Conservation (phyloP, 2,329 filamentous ascomycete species). For the Ambrosiella cleistominuta region DNA sequence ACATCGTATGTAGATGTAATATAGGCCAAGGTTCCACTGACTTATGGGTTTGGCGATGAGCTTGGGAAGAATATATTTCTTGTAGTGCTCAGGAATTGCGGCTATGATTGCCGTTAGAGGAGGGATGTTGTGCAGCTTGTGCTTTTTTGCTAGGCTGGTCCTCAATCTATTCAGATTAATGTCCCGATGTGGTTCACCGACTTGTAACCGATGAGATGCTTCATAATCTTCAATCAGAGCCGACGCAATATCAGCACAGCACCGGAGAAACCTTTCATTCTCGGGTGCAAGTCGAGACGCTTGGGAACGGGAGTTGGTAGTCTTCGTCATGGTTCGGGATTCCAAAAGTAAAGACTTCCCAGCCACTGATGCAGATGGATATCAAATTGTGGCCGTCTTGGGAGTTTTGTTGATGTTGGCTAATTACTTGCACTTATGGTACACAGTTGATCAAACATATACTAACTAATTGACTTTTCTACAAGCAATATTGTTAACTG, state of each 20-base stretch:
- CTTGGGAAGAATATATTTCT: constrained; percentile 95
- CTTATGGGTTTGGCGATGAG: constrained; percentile 92
- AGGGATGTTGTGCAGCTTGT: constrained; percentile 71
- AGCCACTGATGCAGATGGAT: too few relatives aligned
- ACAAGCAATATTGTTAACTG: too few relatives aligned
- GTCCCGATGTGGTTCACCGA: constrained; percentile 57
- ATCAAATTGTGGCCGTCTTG: too few relatives aligned
- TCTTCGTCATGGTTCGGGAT: constrained; percentile 40
- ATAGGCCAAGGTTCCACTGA: constrained; percentile 24
- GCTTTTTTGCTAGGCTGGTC: constrained; percentile 79
- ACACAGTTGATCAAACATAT: too few relatives aligned
- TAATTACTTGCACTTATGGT: too few relatives aligned
- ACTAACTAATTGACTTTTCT: too few relatives aligned
- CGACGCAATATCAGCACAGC: constrained; percentile 89
- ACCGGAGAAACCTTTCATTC: constrained; percentile 84
- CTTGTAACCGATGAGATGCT: constrained; percentile 53
- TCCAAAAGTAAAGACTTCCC: too few relatives aligned
- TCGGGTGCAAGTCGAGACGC: constrained; percentile 65
- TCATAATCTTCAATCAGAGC: constrained; percentile 78
- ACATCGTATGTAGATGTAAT: too few relatives aligned
- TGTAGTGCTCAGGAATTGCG: constrained; percentile 97
- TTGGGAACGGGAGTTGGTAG: constrained; percentile 49
- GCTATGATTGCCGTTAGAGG: constrained; percentile 94
- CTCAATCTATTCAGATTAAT: constrained; percentile 84
- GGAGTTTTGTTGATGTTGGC: too few relatives aligned